A percentile compares a stretch with the other conserved stretches of the same genome.
phyloP scores from a whole-genome alignment of 2,329 filamentous ascomycete genomes.

The Rutstroemia sp. region DNA sequence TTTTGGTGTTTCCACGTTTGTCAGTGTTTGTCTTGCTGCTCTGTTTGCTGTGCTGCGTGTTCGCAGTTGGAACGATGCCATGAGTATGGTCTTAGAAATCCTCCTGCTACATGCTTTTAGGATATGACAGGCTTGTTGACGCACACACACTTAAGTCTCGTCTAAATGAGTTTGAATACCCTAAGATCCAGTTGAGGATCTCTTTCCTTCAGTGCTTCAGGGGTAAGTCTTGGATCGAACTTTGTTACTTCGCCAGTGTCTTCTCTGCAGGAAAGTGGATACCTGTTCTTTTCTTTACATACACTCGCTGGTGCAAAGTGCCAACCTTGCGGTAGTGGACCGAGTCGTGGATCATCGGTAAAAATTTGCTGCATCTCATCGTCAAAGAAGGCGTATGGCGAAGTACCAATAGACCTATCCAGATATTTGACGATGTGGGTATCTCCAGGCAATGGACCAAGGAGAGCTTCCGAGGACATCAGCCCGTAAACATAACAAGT shows the following conservation, averaged over 20 bases:
- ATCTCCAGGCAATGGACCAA: neutral
- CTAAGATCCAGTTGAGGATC: neutral
- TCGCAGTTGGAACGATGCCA: neutral
- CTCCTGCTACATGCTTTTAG: neutral
- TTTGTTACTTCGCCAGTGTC: neutral
- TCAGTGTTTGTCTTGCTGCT: too few species aligned
- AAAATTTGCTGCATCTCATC: neutral
- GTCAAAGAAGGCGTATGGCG: neutral
- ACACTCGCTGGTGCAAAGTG: neutral
- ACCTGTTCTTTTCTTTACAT: neutral
- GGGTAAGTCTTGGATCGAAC: neutral
- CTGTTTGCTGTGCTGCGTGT: too few species aligned
- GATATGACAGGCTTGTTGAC: neutral
- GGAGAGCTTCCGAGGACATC: neutral
- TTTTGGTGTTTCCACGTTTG: too few species aligned
- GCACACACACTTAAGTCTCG: neutral
- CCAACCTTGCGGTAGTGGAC: neutral
- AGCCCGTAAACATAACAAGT: neutral
- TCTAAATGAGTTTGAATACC: neutral
- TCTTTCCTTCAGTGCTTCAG: neutral
- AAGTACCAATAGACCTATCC: neutral
- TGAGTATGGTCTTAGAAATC: neutral
- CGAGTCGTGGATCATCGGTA: neutral
- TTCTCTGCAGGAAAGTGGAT: neutral
- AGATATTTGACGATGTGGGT: neutral